These are phyloP conservation scores for Sporobolomyces roseus DNA, from an alignment of 768 basidiomycete species.

Conservation along the genomic window DNA sequence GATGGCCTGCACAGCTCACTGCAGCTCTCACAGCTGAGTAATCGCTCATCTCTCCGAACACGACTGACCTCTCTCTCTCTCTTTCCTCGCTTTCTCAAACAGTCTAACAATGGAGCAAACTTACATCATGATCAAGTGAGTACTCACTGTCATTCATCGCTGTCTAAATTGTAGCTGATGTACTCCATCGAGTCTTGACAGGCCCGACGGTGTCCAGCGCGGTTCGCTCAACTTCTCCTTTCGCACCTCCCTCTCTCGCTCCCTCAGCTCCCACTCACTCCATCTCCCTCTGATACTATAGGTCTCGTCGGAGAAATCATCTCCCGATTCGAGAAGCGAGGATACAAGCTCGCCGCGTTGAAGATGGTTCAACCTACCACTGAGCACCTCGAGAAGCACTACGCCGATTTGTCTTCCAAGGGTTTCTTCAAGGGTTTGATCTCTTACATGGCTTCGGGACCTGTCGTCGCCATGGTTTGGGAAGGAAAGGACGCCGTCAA, in stretches of 20 bases:
- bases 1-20: too few species aligned
- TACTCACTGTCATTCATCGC: slow-evolving; percentile 14
- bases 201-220: slow-evolving; percentile 99
- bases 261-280: not conserved
- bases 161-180: not conserved
- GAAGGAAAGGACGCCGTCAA: slow-evolving; percentile 65
- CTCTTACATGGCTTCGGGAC: slow-evolving; percentile 84
- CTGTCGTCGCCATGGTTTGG: slow-evolving; percentile 94
- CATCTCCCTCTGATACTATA: not conserved
- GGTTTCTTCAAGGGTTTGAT: slow-evolving; percentile 93
- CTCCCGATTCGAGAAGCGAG: slow-evolving; percentile 91
- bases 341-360: slow-evolving; percentile 93
- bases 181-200: slow-evolving; percentile 37
- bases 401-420: slow-evolving; percentile 90
- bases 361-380: slow-evolving; percentile 78
- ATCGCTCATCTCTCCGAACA: not conserved
- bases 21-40: too few species aligned
- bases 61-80: not conserved
- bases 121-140: slow-evolving; percentile 98
- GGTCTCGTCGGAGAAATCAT: slow-evolving; percentile 91
- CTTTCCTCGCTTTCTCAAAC: not conserved
- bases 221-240: slow-evolving; percentile 42
- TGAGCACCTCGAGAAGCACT: slow-evolving; percentile 92
- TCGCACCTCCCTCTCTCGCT: too few species aligned
- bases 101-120: slow-evolving; percentile 48